These are phyloP conservation scores for Phycomyces nitens DNA, from an alignment of 192 early-diverging fungal species.

Conservation along the genomic window DNA sequence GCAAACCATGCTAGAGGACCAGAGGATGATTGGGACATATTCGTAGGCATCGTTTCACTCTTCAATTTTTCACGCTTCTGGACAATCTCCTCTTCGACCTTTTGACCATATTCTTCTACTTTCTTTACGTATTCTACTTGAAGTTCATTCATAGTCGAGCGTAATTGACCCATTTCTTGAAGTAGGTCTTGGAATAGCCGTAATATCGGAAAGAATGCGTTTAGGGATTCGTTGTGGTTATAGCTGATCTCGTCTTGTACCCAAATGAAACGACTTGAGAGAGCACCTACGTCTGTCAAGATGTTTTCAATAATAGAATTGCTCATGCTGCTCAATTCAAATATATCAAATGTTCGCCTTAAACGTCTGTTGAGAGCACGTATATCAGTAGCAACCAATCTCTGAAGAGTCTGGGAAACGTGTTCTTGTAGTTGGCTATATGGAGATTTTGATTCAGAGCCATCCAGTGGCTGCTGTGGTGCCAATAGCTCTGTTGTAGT, in stretches of 20 bases:
- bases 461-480: too few relatives aligned
- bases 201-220: slow-evolving; percentile 42
- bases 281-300: slow-evolving; percentile 42
- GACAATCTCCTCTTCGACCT: slow-evolving; percentile 50
- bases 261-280: slow-evolving; percentile 48
- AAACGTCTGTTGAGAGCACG: slow-evolving; percentile 46
- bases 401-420: slow-evolving; percentile 37
- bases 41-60: background rate
- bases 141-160: slow-evolving; percentile 56
- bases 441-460: slow-evolving; percentile 16
- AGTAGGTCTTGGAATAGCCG: slow-evolving; percentile 45
- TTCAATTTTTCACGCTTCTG: slow-evolving; percentile 7
- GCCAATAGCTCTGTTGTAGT: too few relatives aligned
- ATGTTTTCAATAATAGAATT: slow-evolving; percentile 60
- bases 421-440: slow-evolving; percentile 41
- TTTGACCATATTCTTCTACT: slow-evolving; percentile 46
- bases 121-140: slow-evolving; percentile 60
- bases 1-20: slow-evolving; percentile 12
- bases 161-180: slow-evolving; percentile 45
- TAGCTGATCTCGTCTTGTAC: slow-evolving; percentile 32
- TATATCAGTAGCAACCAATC: slow-evolving; percentile 48
- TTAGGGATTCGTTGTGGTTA: slow-evolving; percentile 11
- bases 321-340: slow-evolving; percentile 50
- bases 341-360: slow-evolving; percentile 53
- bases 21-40: background rate